phyloP scores from a whole-genome alignment of 2,329 filamentous ascomycete species.

The Elsinoe necatrix region DNA sequence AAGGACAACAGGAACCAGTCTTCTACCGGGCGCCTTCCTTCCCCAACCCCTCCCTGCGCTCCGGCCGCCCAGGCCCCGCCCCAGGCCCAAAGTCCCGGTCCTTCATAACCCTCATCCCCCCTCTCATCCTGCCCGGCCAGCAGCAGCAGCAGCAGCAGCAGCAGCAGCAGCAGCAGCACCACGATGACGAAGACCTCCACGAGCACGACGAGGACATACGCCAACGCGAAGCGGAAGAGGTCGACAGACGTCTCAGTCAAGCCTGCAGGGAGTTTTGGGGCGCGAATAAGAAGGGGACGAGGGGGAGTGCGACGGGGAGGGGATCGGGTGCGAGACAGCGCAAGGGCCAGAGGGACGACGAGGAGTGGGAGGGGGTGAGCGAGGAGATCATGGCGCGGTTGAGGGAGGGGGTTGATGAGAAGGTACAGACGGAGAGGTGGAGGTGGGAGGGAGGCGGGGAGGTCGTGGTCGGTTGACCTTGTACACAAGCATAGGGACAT shows the following conservation, averaged over 20 bases:
- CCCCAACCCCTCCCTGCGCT: not conserved
- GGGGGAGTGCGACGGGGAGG: not conserved
- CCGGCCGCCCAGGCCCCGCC: not conserved
- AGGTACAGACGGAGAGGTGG: conserved; percentile 10
- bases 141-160: too few species aligned
- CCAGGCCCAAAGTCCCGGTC: not conserved
- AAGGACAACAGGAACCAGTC: not conserved
- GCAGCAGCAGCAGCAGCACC: too few species aligned
- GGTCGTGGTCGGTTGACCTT: too few species aligned
- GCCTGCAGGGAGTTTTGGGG: not conserved
- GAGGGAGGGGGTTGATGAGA: conserved; percentile 9
- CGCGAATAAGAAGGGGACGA: not conserved
- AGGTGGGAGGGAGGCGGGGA: conserved; percentile 3
- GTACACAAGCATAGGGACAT: too few species aligned
- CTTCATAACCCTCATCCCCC: not conserved
- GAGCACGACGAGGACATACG: not conserved
- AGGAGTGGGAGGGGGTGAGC: not conserved
- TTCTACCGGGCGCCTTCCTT: not conserved
- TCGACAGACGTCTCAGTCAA: not conserved
- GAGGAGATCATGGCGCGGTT: conserved; percentile 14
- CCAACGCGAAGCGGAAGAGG: not conserved
- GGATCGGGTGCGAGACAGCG: not conserved
- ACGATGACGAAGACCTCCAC: not conserved
- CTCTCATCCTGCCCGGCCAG: not conserved
- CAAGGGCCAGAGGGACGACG: not conserved